Base-by-base conservation (phyloP, 2,329 filamentous ascomycete species). In the Aspergillus ochraceoroseus region DNA sequence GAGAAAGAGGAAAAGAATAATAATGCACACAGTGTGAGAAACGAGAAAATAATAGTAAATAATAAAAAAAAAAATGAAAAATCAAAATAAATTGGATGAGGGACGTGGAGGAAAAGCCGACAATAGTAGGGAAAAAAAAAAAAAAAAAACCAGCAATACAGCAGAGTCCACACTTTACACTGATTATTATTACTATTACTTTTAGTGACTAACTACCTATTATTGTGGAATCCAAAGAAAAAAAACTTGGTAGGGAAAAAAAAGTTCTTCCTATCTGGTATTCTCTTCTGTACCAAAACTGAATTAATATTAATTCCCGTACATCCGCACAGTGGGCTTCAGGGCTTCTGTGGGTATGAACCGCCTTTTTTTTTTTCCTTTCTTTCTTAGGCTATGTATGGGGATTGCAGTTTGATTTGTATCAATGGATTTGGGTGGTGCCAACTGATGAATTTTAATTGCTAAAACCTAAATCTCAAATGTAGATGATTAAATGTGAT, bases 311-410 rank as follows among this genome's bases (percentile, higher is more conserved):
- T 28, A 18, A 20, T 22, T 49, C 48, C 49, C 53, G 50, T 48
- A 52, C 50, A 40, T 41, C 53, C 49, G 51, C 46, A 40, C 29
- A 34, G 50, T 53, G 50, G 49, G 43, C 44, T 49, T 52, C 50
- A 53, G 50, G 50, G 52, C 48, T 56, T 52, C 45, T 53, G 53
- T 56, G 54, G 54, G 51, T 49, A 53, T 53, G 46, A 49, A 43
- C 46, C 46, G 38, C 14, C 23, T 32, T 38, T 26, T 38, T 44
- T 23, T 22, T 43, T 38, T 27, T 37, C 36, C 36, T 26, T 38
- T 44, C 27, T 22, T 43, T 38, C 31, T 37, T 39, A 34, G 27
- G 19, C 30, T n/a, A 38, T 41, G 29, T 34, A 43, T 27, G 20
- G n/a, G n/a, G n/a, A n/a, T n/a, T 40, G 40, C 15, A 19, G 30